Conservation (phyloP, 164 flowering plant species). For the Magnolia kwangsiensis region DNA sequence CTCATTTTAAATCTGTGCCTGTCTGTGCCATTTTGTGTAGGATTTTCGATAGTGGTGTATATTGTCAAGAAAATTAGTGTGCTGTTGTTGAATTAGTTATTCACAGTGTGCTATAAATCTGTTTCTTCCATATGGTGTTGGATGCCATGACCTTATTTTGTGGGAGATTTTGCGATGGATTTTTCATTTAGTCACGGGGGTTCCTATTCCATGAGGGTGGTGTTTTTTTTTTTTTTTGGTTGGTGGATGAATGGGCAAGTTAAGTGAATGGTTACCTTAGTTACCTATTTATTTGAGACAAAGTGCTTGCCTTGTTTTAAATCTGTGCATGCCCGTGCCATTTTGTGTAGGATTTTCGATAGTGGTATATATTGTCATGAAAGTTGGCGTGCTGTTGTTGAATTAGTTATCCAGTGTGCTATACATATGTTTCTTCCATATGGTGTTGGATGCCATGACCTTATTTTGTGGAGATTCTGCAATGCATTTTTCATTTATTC, state of each 20-base stretch:
- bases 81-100: too few species aligned
- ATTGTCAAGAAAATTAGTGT: too few species aligned
- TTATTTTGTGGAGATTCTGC: neutral
- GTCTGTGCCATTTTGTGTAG: neutral
- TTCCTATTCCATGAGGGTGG: neutral
- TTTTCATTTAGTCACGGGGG: slow-evolving; percentile 4
- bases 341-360: neutral
- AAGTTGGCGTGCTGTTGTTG: too few species aligned
- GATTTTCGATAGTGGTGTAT: neutral
- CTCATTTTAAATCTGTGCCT: neutral
- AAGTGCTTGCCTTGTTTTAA: neutral
- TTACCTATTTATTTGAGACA: neutral
- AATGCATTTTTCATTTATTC: neutral
- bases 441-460: neutral
- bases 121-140: neutral
- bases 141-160: neutral
- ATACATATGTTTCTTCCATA: neutral
- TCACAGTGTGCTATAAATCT: too few species aligned
- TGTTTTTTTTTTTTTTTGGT: too few species aligned
- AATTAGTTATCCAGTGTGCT: too few species aligned
- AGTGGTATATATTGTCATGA: neutral
- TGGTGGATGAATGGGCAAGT: neutral
- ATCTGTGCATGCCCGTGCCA: neutral
- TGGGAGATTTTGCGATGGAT: neutral
- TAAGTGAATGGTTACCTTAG: neutral